Evolutionary conservation across 225 moss, liverwort and hornwort genomes (phyloP).

Genomic region (Lunularia cruciata): DNA sequence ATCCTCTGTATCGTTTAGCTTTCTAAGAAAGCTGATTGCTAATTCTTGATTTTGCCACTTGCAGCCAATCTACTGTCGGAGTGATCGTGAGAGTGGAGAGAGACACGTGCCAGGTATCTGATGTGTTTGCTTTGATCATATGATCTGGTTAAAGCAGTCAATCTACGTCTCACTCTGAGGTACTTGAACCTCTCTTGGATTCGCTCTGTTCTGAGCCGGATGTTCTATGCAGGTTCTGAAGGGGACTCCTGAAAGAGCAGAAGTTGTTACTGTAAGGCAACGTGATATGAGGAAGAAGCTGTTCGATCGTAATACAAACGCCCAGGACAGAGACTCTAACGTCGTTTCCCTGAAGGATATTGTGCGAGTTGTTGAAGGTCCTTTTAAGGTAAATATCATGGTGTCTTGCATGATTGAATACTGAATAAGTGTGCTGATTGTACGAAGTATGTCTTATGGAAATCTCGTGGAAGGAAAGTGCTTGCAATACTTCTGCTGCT

Average conservation of each 20-base stretch:
- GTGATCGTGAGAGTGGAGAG: conserved; percentile 89
- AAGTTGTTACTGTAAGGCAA: conserved; percentile 80
- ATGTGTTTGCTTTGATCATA: neutral
- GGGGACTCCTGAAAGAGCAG: conserved; percentile 83
- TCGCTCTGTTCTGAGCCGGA: neutral
- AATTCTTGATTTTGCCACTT: conserved; percentile 11
- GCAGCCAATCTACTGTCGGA: conserved; percentile 90
- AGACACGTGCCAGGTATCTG: conserved; percentile 80
- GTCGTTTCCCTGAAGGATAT: conserved; percentile 71
- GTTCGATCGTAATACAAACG: conserved; percentile 62
- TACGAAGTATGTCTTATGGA: no score
- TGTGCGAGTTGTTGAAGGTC: conserved; percentile 83
- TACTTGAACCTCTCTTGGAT: neutral
- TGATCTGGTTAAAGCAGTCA: neutral
- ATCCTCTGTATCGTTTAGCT: no score
- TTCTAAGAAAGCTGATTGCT: neutral
- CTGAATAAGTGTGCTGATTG: neutral
- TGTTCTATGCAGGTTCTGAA: conserved; percentile 60
- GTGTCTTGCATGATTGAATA: neutral
- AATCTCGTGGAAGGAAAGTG: no score
- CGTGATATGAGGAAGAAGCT: conserved; percentile 85
- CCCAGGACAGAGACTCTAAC: conserved; percentile 77
- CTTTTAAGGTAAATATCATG: conserved; percentile 58
- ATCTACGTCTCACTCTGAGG: neutral
- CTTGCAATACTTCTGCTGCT: no score